A percentile compares a stretch with the other conserved stretches of the same genome.
Conservation (phyloP, 2,329 filamentous ascomycete species). For the Exophiala sideris region DNA sequence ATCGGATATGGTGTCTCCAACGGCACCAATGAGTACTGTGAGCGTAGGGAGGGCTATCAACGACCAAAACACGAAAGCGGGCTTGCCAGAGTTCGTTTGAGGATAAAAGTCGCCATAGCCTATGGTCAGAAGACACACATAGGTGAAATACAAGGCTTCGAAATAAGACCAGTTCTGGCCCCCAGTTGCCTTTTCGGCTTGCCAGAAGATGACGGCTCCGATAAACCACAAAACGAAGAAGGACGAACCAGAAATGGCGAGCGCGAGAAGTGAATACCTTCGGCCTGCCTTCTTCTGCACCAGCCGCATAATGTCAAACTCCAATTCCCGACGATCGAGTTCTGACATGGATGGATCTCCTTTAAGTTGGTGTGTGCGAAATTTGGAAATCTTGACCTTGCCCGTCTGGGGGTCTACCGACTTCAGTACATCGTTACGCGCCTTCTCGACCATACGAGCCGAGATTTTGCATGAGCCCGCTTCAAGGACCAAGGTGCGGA, state of each 20-base stretch:
- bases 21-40: slow-evolving; percentile 40
- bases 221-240: slow-evolving; percentile 45
- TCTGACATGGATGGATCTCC: slow-evolving; percentile 25
- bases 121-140: slow-evolving; percentile 39
- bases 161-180: slow-evolving; percentile 37
- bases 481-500: slow-evolving; percentile 35
- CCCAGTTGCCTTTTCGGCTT: slow-evolving; percentile 30
- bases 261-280: slow-evolving; percentile 41
- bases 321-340: slow-evolving; percentile 18
- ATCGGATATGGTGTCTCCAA: slow-evolving; percentile 35
- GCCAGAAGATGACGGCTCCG: slow-evolving; percentile 37
- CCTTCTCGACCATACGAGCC: slow-evolving; percentile 30
- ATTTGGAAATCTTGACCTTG: slow-evolving; percentile 20
- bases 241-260: slow-evolving; percentile 36
- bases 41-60: slow-evolving; percentile 39
- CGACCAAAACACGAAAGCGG: slow-evolving; percentile 42
- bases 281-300: slow-evolving; percentile 39
- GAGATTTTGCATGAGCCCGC: slow-evolving; percentile 33
- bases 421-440: slow-evolving; percentile 23
- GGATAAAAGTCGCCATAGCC: slow-evolving; percentile 39
- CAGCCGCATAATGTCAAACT: slow-evolving; percentile 44
- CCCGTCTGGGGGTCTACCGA: slow-evolving; percentile 30
- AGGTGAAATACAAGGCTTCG: slow-evolving; percentile 38
- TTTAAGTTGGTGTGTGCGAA: slow-evolving; percentile 32
- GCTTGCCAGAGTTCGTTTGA: slow-evolving; percentile 34